Conservation (phyloP, 768 basidiomycete species). For the Tylopilus plumbeoviolaceoides region DNA sequence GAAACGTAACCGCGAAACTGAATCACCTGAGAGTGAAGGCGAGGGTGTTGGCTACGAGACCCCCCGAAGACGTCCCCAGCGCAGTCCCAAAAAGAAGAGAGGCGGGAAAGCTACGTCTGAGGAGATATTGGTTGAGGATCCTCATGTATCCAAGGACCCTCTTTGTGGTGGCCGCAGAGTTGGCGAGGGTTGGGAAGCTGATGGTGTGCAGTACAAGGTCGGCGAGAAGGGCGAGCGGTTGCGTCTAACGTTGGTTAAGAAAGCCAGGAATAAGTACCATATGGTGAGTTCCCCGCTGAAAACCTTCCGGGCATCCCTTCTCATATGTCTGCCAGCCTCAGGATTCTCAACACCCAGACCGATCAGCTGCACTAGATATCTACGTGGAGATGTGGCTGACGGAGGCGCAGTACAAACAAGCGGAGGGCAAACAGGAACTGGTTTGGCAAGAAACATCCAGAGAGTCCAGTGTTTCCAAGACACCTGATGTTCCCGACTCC, state of each 20-base stretch:
- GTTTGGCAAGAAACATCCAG: slow-evolving; percentile 65
- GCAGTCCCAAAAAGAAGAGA: slow-evolving; percentile 46
- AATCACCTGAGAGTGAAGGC: slow-evolving; percentile 37
- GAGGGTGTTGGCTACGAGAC: slow-evolving; percentile 14
- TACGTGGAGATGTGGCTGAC: slow-evolving; percentile 78
- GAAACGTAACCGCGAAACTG: slow-evolving; percentile 63
- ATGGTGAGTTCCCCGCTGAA: slow-evolving; percentile 53
- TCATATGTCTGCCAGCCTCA: slow-evolving; percentile 48
- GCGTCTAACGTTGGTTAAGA: slow-evolving; percentile 68
- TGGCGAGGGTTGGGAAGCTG: slow-evolving; percentile 75
- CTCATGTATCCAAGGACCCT: slow-evolving; percentile 43
- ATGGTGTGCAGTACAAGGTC: slow-evolving; percentile 68
- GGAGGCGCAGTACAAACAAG: slow-evolving; percentile 65
- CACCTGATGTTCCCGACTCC: slow-evolving; percentile 37
- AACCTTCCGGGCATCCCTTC: not conserved
- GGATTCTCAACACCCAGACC: slow-evolving; percentile 77
- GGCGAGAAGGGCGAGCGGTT: slow-evolving; percentile 66
- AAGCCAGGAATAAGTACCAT: slow-evolving; percentile 60
- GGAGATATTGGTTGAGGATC: slow-evolving; percentile 49
- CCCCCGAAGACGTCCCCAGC: slow-evolving; percentile 4
- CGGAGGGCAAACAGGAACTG: slow-evolving; percentile 55
- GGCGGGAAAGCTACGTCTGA: slow-evolving; percentile 43
- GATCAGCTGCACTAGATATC: slow-evolving; percentile 60
- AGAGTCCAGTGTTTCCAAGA: slow-evolving; percentile 40
- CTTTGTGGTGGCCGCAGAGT: slow-evolving; percentile 55